Evolutionary conservation across 805 yeast genomes (phyloP).

Genomic region (Zygotorulaspora florentina): DNA sequence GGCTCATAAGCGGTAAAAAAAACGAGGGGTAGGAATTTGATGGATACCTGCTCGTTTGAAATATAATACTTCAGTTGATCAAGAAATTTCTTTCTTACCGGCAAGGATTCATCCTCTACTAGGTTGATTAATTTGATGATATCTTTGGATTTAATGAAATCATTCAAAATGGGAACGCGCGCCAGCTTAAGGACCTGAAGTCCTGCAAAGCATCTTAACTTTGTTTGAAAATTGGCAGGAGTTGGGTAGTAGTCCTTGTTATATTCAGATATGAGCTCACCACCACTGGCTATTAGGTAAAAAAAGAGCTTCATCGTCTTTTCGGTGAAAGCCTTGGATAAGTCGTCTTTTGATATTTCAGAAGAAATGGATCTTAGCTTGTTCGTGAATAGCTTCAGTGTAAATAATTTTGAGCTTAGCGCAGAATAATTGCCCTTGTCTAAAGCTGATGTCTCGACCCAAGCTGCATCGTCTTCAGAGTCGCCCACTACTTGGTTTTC

Average conservation of each 20-base stretch:
- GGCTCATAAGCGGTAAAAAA: constrained; percentile 81
- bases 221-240: constrained; percentile 56
- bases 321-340: constrained; percentile 45
- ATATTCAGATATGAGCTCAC: constrained; percentile 57
- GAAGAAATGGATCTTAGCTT: constrained; percentile 43
- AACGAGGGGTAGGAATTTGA: constrained; percentile 59
- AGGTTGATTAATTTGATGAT: constrained; percentile 52
- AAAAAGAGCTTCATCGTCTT: constrained; percentile 65
- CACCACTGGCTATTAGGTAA: constrained; percentile 67
- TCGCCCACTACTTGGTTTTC: constrained; percentile 43
- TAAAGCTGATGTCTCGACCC: constrained; percentile 46
- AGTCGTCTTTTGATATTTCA: constrained; percentile 35
- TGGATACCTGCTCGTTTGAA: constrained; percentile 52
- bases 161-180: constrained; percentile 47
- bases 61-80: constrained; percentile 48
- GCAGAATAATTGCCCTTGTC: constrained; percentile 36
- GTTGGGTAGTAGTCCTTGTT: constrained; percentile 50
- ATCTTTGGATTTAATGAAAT: constrained; percentile 48
- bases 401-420: constrained; percentile 47
- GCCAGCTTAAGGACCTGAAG: constrained; percentile 60
- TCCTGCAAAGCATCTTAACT: constrained; percentile 67
- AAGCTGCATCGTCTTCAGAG: constrained; percentile 32
- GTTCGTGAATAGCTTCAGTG: constrained; percentile 56
- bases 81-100: constrained; percentile 53
- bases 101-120: constrained; percentile 60